Percentiles rank a stretch among this genome's conserved stretches.
Conservation (phyloP, 306 rosid species). For the Adenanthera pavonina region DNA sequence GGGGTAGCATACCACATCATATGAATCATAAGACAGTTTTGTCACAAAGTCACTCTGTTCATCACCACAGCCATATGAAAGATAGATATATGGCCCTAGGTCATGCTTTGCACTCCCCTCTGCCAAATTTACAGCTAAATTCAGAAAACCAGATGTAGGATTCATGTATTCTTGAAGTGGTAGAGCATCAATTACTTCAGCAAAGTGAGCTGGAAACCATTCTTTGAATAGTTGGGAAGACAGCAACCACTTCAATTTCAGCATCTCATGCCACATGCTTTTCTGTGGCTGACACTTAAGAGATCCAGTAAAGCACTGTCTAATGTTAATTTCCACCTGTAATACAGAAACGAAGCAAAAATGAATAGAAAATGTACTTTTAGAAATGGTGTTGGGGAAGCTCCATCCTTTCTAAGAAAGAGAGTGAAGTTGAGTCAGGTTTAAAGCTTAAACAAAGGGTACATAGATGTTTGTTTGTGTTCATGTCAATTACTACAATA, state of each 20-base stretch:
- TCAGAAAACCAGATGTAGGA: constrained; percentile 84
- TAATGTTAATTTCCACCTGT: constrained; percentile 95
- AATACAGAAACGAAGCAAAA: constrained; percentile 40
- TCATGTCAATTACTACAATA: constrained; percentile 15
- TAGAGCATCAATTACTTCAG: constrained; percentile 71
- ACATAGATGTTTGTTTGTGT: background rate
- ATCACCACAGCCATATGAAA: constrained; percentile 77
- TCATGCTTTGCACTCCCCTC: constrained; percentile 70
- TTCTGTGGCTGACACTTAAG: constrained; percentile 61
- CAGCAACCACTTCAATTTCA: constrained; percentile 86
- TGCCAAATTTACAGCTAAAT: constrained; percentile 81
- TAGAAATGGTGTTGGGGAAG: constrained; percentile 22
- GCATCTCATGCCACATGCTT: constrained; percentile 69
- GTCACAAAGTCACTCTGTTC: constrained; percentile 68
- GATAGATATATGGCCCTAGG: constrained; percentile 79
- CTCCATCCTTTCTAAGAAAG: constrained; percentile 11
- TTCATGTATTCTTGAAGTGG: constrained; percentile 96
- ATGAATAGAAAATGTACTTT: constrained; percentile 8
- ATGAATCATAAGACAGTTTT: constrained; percentile 73
- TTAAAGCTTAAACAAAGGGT: background rate
- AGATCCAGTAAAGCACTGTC: constrained; percentile 82
- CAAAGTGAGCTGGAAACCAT: constrained; percentile 89
- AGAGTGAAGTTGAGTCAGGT: background rate
- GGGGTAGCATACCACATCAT: constrained; percentile 73
- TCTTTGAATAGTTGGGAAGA: constrained; percentile 88